Conservation (phyloP, 805 yeast genomes). For the Starmera pachycereana region DNA sequence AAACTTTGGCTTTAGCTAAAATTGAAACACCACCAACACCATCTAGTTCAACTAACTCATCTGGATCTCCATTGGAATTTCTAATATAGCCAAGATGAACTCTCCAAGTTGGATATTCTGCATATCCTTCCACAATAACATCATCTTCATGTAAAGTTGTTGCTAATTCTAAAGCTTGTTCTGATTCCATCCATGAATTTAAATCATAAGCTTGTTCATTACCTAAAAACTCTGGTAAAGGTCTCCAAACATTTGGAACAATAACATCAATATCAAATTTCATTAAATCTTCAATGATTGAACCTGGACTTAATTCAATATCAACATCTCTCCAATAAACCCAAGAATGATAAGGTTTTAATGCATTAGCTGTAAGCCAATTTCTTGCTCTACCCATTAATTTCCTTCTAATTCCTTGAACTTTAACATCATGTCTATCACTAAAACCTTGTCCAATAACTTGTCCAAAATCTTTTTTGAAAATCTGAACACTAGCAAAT, state of each 20-base stretch:
- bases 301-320: constrained; percentile 72
- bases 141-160: constrained; percentile 61
- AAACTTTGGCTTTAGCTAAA: constrained; percentile 61
- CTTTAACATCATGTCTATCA: constrained; percentile 77
- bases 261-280: constrained; percentile 58
- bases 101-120: constrained; percentile 80
- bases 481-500: constrained; percentile 72
- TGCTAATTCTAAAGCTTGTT: constrained; percentile 62
- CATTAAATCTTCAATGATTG: constrained; percentile 68
- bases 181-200: constrained; percentile 92
- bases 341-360: constrained; percentile 83
- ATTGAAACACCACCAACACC: constrained; percentile 88
- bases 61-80: constrained; percentile 46
- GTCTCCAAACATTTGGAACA: constrained; percentile 93
- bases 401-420: constrained; percentile 76
- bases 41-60: constrained; percentile 61
- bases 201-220: constrained; percentile 92
- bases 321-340: constrained; percentile 89
- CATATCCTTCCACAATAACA: constrained; percentile 82
- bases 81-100: constrained; percentile 70
- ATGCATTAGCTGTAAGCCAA: constrained; percentile 67
- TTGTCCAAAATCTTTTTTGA: constrained; percentile 76
- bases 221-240: constrained; percentile 85
- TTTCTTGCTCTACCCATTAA: constrained; percentile 83
- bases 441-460: constrained; percentile 76